Base-by-base conservation (phyloP, 1,139 yeast species). In the Scheffersomyces segobiensis region DNA sequence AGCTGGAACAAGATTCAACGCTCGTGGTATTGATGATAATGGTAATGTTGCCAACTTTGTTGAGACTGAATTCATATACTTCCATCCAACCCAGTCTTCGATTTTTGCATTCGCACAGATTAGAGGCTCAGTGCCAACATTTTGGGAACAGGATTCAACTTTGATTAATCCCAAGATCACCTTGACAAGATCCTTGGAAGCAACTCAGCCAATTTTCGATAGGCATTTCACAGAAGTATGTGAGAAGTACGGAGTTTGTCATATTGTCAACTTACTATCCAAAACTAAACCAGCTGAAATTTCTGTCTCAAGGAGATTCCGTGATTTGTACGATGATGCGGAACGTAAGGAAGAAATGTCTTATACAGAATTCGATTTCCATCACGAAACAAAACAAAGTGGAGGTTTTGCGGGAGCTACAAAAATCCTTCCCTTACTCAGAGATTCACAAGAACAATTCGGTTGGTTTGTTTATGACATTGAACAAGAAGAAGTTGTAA, bases 61-160 rank as follows among this genome's bases (percentile, higher is more conserved):
- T 46, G 99, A 95, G 69, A 91, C 98, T 0, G 99, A 96, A 71
- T 83, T 92, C 53, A 88, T 95, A 47, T 70, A 64, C 58, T 59
- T 62, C 53, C 63, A 64, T 54, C 76, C 79, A 14, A 63, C 77
- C 12, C 71, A 70, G 48, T 59, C 67, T 4, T 84, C 84, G 55
- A 80, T 88, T 47, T 92, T 86, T 70, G 87, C 98, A 2, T 93
- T 88, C 71, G 86, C 90, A 1, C 97, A 93, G 72, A 85, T 95
- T 18, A 81, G 99, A 71, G 99, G 99, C 2, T 90, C 97, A 18
- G 95, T 95, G 3, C 99, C 99, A 0, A 82, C 96, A 1, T 96
- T 96, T 70, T 96, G 99, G 99, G 99, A 96, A 71, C 99, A 96
- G 71, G 98, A 93, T 67, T 87, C 96, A 1, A 88, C 91, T 14